Evolutionary conservation across 2,329 filamentous ascomycete species (phyloP).

Genomic region (Chaetomium olivaceum): DNA sequence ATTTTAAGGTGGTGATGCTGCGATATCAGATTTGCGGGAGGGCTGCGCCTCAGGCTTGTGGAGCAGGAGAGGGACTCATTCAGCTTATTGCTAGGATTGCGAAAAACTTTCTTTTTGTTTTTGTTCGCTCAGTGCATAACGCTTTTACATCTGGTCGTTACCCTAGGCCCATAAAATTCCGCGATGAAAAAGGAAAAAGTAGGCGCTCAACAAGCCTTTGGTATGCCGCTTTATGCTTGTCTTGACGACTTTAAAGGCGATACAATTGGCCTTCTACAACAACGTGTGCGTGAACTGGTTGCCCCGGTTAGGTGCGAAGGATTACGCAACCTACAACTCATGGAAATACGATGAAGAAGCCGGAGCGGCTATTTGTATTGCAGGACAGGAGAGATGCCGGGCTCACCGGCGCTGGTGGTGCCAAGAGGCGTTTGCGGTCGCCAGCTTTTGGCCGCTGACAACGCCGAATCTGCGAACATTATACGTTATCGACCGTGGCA

Average conservation of each 20-base stretch:
- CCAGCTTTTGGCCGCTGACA: background rate
- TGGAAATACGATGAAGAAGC: background rate
- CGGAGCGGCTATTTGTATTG: background rate
- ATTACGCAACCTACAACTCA: background rate
- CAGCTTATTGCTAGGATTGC: background rate
- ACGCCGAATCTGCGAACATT: background rate
- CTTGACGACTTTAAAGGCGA: background rate
- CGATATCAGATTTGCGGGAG: background rate
- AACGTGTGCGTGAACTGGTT: background rate
- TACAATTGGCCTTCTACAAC: background rate
- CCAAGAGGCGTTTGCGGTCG: background rate
- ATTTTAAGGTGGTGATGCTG: no score
- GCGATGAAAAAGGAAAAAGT: no score
- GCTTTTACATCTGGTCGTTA: background rate
- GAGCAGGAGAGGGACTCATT: background rate
- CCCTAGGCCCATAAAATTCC: background rate
- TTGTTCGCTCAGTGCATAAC: background rate
- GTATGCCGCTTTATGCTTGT: background rate
- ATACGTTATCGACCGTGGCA: background rate
- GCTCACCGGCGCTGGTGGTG: background rate
- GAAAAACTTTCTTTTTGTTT: background rate
- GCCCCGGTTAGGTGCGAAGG: background rate
- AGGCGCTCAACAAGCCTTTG: no score
- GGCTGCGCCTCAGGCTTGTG: background rate
- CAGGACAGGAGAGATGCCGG: background rate